phyloP scores from a whole-genome alignment of 768 basidiomycete genomes.

The Filobasidium floriforme region DNA sequence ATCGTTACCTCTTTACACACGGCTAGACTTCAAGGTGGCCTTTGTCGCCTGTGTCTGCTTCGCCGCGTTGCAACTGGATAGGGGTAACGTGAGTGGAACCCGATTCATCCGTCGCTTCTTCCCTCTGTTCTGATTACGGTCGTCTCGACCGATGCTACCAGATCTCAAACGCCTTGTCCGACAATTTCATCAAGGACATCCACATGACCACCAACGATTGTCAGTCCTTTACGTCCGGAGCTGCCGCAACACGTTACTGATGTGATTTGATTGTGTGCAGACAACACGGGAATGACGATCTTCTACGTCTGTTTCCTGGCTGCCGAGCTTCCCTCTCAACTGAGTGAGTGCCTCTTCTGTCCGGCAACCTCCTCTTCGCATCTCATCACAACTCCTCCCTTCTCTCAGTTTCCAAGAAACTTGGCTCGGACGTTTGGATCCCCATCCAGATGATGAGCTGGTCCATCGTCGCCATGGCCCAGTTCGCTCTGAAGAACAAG shows the following conservation, averaged over 20 bases:
- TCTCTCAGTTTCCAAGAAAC: conserved; percentile 24
- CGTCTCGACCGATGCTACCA: background rate
- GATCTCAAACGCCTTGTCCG: conserved; percentile 31
- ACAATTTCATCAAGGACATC: conserved; percentile 30
- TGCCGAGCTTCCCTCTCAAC: conserved; percentile 31
- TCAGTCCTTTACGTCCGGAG: no score
- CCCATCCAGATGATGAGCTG: conserved; percentile 33
- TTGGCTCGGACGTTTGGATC: conserved; percentile 33
- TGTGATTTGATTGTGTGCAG: no score
- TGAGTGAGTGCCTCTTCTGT: conserved; percentile 9
- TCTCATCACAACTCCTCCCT: background rate
- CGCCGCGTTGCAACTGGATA: conserved; percentile 28
- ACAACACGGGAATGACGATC: conserved; percentile 23
- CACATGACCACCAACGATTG: conserved; percentile 30
- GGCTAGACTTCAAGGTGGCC: conserved; percentile 24
- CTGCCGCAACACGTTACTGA: no score
- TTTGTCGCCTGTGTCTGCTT: conserved; percentile 25
- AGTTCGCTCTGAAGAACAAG: conserved; percentile 9
- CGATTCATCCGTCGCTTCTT: background rate
- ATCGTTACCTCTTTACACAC: background rate
- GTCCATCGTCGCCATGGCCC: conserved; percentile 23
- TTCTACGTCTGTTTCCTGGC: conserved; percentile 31
- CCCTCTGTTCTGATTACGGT: background rate
- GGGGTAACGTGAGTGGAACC: conserved; percentile 27
- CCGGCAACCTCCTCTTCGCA: background rate